These are phyloP conservation scores for thale cress (Arabidopsis thaliana) DNA, from an alignment of 345 rosid species.

Conservation along the genomic window DNA sequence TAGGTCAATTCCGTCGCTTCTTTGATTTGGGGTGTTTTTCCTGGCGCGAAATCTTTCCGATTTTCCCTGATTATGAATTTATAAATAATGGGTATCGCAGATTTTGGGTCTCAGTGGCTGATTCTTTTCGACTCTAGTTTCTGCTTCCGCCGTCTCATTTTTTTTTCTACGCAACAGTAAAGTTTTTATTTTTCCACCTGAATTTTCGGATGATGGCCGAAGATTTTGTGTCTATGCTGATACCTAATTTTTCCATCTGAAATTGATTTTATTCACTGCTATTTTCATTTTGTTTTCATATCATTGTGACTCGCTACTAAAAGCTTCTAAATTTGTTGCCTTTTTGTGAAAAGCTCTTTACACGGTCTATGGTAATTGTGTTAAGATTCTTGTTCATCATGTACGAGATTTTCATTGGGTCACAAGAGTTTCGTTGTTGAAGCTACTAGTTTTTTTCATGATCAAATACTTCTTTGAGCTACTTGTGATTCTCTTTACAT, in stretches of 20 bases:
- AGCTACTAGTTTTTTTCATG: neutral
- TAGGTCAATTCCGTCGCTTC: slow-evolving; percentile 20
- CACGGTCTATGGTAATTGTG: neutral
- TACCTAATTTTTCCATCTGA: neutral
- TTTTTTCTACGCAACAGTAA: slow-evolving; percentile 11
- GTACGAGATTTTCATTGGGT: neutral
- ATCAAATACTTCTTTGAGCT: neutral
- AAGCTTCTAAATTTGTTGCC: slow-evolving; percentile 18
- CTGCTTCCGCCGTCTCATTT: slow-evolving; percentile 7
- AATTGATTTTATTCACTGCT: neutral
- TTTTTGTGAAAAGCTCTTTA: neutral
- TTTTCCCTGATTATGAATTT: neutral
- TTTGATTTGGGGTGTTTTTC: slow-evolving; percentile 3
- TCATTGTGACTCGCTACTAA: slow-evolving; percentile 15
- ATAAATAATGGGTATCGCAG: neutral
- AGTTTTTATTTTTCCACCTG: neutral
- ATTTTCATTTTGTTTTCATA: neutral
- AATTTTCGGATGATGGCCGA: slow-evolving; percentile 1
- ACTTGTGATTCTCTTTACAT: slow-evolving; percentile 6
- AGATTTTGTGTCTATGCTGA: slow-evolving; percentile 4
- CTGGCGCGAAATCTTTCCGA: neutral
- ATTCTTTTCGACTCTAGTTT: neutral
- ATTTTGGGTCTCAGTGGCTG: slow-evolving; percentile 1
- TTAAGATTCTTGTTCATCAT: slow-evolving; percentile 23
- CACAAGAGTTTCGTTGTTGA: neutral